These are phyloP conservation scores for Lepraria neglecta DNA, from an alignment of 495 filamentous ascomycete species.

Conservation along the genomic window DNA sequence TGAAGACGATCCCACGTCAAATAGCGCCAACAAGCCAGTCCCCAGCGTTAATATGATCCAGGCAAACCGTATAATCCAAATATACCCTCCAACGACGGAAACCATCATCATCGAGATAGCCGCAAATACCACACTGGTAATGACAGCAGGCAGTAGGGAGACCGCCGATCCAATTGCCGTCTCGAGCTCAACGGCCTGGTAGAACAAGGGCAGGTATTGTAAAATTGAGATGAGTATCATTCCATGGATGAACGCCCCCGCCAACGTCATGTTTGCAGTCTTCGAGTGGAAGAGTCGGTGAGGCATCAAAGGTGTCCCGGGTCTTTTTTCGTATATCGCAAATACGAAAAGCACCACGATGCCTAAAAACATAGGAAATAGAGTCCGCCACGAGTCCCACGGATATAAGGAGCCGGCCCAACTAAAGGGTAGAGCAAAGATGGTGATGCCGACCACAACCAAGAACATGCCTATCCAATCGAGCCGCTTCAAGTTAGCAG, in stretches of 20 bases:
- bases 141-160: conserved; percentile 28
- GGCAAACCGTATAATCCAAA: conserved; percentile 23
- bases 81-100: conserved; percentile 21
- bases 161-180: conserved; percentile 30
- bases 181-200: conserved; percentile 34
- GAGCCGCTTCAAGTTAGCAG: conserved; percentile 25
- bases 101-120: conserved; percentile 28
- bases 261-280: neutral
- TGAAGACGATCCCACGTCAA: conserved; percentile 18
- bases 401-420: conserved; percentile 40
- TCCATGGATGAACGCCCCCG: conserved; percentile 29
- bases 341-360: conserved; percentile 33
- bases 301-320: conserved; percentile 28
- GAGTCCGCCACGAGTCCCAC: conserved; percentile 38
- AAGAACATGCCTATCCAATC: conserved; percentile 27
- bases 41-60: conserved; percentile 30
- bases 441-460: conserved; percentile 28
- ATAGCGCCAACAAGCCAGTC: conserved; percentile 29
- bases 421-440: conserved; percentile 38
- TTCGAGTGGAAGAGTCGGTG: neutral
- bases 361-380: conserved; percentile 38
- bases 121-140: conserved; percentile 24
- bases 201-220: conserved; percentile 37
- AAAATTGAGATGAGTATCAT: conserved; percentile 31
- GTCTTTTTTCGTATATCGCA: conserved; percentile 33